Conservation (phyloP, 345 rosid genomes). For the Alliaria petiolata region DNA sequence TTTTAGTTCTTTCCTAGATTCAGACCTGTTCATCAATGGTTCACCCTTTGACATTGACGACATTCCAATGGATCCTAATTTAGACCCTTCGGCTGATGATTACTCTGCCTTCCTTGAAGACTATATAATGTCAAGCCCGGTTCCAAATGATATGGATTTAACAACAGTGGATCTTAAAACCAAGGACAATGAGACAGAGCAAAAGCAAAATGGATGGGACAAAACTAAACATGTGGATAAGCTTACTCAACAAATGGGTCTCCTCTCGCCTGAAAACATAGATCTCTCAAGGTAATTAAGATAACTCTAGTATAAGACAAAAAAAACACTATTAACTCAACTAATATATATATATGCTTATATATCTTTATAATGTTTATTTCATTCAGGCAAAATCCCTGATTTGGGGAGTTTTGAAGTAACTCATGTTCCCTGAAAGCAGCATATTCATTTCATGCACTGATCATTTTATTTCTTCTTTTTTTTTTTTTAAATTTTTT, state of each 20-base stretch:
- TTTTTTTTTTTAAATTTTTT: no score
- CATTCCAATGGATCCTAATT: conserved; percentile 54
- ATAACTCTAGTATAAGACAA: not conserved
- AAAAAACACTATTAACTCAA: not conserved
- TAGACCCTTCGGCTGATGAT: conserved; percentile 47
- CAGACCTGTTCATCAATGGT: conserved; percentile 41
- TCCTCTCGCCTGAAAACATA: conserved; percentile 54
- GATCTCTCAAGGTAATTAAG: conserved; percentile 27
- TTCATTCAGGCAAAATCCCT: conserved; percentile 22
- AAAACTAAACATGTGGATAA: conserved; percentile 53
- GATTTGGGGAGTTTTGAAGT: conserved; percentile 14
- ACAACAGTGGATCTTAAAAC: conserved; percentile 37
- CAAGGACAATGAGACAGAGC: conserved; percentile 34
- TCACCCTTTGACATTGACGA: conserved; percentile 51
- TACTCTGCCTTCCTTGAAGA: conserved; percentile 57
- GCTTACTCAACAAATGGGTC: conserved; percentile 86
- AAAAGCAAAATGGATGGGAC: conserved; percentile 46
- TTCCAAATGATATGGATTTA: conserved; percentile 57
- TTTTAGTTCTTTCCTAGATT: conserved; percentile 46
- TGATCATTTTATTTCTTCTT: not conserved
- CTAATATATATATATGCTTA: not conserved
- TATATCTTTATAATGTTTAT: not conserved
- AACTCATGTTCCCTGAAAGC: not conserved
- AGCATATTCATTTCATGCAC: conserved; percentile 11
- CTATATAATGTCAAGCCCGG: conserved; percentile 47